Conservation (phyloP, 2,329 filamentous ascomycete species). For the Cadophora gregata region DNA sequence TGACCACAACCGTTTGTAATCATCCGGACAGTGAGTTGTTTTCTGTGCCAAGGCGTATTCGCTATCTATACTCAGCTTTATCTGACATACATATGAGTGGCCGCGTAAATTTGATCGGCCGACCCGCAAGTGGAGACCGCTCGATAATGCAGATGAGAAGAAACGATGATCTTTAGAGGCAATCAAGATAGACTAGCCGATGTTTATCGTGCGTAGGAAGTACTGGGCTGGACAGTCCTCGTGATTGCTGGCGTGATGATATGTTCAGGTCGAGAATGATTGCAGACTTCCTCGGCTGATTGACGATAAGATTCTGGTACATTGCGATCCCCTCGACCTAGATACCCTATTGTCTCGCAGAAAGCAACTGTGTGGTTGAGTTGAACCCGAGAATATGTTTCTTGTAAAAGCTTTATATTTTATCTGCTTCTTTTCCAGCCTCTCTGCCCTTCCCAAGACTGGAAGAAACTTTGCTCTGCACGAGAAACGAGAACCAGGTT, state of each 20-base stretch:
- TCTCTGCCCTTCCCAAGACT: neutral
- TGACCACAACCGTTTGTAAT: neutral
- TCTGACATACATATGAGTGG: neutral
- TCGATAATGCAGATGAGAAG: neutral
- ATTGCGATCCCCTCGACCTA: neutral
- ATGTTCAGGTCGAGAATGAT: slow-evolving; percentile 1
- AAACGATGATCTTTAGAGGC: too few species aligned
- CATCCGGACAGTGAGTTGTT: neutral
- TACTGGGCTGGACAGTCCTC: neutral
- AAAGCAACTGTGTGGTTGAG: neutral
- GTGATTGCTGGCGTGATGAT: slow-evolving; percentile 2
- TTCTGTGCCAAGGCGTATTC: neutral
- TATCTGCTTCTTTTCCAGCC: neutral
- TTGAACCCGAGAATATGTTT: neutral
- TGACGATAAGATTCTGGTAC: neutral
- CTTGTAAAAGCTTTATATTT: neutral
- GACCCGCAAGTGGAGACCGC: neutral
- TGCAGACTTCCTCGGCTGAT: neutral
- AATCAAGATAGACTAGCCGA: neutral
- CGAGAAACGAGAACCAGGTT: slow-evolving; percentile 27
- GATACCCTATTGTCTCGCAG: neutral
- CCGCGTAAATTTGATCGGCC: neutral
- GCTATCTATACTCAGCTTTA: neutral
- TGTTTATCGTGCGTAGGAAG: neutral
- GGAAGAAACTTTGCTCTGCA: slow-evolving; percentile 19